Evolutionary conservation across 2,329 filamentous ascomycete genomes (phyloP).

Genomic region (Arthrocladium fulminans): DNA sequence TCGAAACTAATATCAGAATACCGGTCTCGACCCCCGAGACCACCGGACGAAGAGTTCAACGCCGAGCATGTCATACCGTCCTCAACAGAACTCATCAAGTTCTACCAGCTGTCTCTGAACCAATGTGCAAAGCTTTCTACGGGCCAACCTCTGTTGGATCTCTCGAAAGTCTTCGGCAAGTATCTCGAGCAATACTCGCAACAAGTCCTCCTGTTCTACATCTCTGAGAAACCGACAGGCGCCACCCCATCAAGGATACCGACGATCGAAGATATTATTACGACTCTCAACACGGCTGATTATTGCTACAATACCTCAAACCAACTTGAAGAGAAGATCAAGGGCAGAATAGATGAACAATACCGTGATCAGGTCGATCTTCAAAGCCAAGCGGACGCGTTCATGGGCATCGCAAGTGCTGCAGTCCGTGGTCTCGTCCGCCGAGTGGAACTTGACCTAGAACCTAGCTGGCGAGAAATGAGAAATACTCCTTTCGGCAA

Average conservation of each 20-base stretch:
- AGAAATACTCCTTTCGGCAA: slow-evolving; percentile 89
- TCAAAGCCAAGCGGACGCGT: slow-evolving; percentile 86
- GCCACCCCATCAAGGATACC: slow-evolving; percentile 45
- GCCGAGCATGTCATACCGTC: slow-evolving; percentile 82
- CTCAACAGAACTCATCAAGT: slow-evolving; percentile 93
- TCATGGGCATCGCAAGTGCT: slow-evolving; percentile 87
- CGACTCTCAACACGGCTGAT: slow-evolving; percentile 92
- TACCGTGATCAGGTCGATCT: slow-evolving; percentile 70
- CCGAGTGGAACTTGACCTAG: slow-evolving; percentile 71
- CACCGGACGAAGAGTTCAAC: slow-evolving; percentile 84
- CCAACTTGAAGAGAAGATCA: slow-evolving; percentile 90
- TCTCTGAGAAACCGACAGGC: slow-evolving; percentile 50
- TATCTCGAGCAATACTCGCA: slow-evolving; percentile 95
- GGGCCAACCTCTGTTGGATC: slow-evolving; percentile 72
- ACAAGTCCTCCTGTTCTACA: slow-evolving; percentile 71
- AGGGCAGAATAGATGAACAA: slow-evolving; percentile 74
- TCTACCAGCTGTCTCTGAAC: slow-evolving; percentile 84
- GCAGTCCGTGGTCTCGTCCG: slow-evolving; percentile 76
- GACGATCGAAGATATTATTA: slow-evolving; percentile 62
- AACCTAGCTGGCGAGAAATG: slow-evolving; percentile 93
- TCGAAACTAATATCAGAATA: slow-evolving; percentile 80
- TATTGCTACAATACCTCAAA: slow-evolving; percentile 93
- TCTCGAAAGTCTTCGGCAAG: slow-evolving; percentile 77
- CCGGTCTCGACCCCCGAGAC: slow-evolving; percentile 68
- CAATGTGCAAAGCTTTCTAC: slow-evolving; percentile 96